Evolutionary conservation across 495 filamentous ascomycete species (phyloP), one percentile per base, ranked within the genome.

Genomic region (Trichoderma parareesei): DNA sequence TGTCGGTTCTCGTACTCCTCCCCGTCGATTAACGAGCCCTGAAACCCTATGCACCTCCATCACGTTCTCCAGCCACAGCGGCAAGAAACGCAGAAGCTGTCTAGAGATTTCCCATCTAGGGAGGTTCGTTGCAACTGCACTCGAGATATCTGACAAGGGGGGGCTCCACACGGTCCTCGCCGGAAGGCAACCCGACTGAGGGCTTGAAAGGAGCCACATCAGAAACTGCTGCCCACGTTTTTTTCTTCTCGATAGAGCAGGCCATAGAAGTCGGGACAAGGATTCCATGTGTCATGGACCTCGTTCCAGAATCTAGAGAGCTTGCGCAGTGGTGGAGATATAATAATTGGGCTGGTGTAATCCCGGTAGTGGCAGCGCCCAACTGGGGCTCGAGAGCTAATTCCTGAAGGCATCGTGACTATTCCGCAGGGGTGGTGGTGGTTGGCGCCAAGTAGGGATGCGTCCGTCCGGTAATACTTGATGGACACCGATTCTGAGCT

Each of bases 361-460:
- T 16, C 53, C 53, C 33, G 53, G 53, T 37, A 57, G 53, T 10
- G 37, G 53, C 33, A 37, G 53, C 27, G 27, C 33, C 53, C 53
- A 35, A 33, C 16, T 57, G 53, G 53, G 53, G 16, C 53, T 35
- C 27, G 9, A 57, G 53, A 57, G 18, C 53, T 37, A 57, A 14
- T 57, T 57, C 37, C 7, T 57, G 53, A 57, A 57, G 53, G 37
- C 53, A 57, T 57, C 53, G 53, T 57, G 53, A 57, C 53, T 57
- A 57, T 57, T 3, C 37, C 27, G 53, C 53, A 57, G 53, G 53
- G 53, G 53, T 57, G 37, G 27, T 13, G 35, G 9, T 57, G 53
- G 9, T 37, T 38, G 53, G 53, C 53, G 53, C 14, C 53, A 57
- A 2, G 53, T 8, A 35, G 9, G 53, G 33, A 57, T 27, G 27